phyloP scores from a whole-genome alignment of 139 green algal species.

The Parachlorella kessleri region DNA sequence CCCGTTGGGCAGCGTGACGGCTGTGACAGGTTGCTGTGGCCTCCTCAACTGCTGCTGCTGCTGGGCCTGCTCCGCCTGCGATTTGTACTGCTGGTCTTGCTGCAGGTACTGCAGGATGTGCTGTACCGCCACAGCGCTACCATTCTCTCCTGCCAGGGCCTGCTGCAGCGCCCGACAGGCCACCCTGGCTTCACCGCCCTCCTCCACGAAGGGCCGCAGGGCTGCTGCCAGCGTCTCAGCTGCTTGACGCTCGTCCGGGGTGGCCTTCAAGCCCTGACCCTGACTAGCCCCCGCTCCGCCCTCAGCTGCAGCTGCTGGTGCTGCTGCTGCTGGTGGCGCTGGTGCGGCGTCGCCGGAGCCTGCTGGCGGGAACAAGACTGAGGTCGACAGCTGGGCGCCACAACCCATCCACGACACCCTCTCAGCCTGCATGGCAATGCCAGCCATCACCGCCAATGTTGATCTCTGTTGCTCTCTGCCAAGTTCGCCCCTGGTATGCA shows the following conservation, averaged over 20 bases:
- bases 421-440: constrained; percentile 18
- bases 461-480: too few relatives aligned
- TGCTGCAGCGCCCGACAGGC: neutral
- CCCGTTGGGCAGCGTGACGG: constrained; percentile 11
- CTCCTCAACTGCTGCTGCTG: too few relatives aligned
- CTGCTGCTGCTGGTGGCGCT: neutral
- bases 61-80: neutral
- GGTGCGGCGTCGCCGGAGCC: neutral
- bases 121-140: neutral
- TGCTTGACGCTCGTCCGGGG: too few relatives aligned
- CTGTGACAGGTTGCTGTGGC: too few relatives aligned
- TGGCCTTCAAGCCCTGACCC: too few relatives aligned
- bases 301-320: neutral
- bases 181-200: neutral
- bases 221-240: neutral
- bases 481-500: too few relatives aligned
- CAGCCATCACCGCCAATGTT: neutral
- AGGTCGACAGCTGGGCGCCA: neutral
- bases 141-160: constrained; percentile 10
- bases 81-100: neutral
- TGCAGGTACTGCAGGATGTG: neutral
- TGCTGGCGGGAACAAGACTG: neutral
- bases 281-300: neutral
- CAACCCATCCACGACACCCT: constrained; percentile 16
- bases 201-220: neutral